These are phyloP conservation scores for Phytophthora agathidicida DNA, from an alignment of 352 stramenopile species.

Conservation along the genomic window DNA sequence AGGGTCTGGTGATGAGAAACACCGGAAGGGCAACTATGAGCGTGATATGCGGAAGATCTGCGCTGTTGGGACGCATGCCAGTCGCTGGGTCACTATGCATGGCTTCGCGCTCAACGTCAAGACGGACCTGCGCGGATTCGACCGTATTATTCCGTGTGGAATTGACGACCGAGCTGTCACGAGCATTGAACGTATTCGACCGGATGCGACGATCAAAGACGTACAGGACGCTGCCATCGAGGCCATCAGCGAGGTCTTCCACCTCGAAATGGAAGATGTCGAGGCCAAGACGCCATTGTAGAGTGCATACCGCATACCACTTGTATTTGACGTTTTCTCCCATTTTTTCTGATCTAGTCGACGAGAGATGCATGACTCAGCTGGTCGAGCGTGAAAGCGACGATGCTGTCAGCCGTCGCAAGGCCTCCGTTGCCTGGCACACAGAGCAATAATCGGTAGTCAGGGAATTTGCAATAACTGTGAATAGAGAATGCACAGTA, in stretches of 20 bases:
- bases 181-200: constrained; percentile 70
- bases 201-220: constrained; percentile 52
- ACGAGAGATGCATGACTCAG: constrained; percentile 22
- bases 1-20: constrained; percentile 9
- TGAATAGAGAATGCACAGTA: constrained; percentile 30
- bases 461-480: constrained; percentile 7
- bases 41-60: constrained; percentile 94
- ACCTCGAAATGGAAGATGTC: constrained; percentile 61
- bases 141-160: constrained; percentile 97
- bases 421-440: constrained; percentile 65
- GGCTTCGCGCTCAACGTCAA: constrained; percentile 97
- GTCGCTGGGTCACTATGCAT: constrained; percentile 98
- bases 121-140: constrained; percentile 93
- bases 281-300: constrained; percentile 45
- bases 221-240: constrained; percentile 75
- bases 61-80: constrained; percentile 95
- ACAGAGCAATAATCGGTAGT: constrained; percentile 12
- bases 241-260: constrained; percentile 73
- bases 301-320: constrained; percentile 15
- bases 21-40: constrained; percentile 38
- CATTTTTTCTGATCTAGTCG: constrained; percentile 27
- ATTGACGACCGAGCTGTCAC: constrained; percentile 92
- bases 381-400: constrained; percentile 35
- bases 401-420: constrained; percentile 68
- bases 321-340: constrained; percentile 20